A percentile compares a stretch with the other conserved stretches of the same genome.
phyloP scores from a whole-genome alignment of 768 basidiomycete genomes.

The Termitomyces sp. region DNA sequence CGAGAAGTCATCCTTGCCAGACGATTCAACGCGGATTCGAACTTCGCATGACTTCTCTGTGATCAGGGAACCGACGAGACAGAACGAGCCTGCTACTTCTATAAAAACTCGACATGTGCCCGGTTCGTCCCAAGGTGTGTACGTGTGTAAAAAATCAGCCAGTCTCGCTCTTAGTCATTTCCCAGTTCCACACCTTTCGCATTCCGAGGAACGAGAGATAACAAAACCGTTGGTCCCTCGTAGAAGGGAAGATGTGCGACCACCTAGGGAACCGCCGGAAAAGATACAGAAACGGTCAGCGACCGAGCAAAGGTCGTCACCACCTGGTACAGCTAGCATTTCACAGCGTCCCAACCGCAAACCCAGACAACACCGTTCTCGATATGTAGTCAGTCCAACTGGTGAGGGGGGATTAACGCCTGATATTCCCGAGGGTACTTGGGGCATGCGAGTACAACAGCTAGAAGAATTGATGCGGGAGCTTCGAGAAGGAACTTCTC shows the following conservation, averaged over 20 bases:
- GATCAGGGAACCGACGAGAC: not conserved
- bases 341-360: not conserved
- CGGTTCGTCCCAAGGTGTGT: not conserved
- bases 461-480: conserved; percentile 2
- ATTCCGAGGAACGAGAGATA: not conserved
- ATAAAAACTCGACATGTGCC: not conserved
- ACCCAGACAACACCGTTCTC: not conserved
- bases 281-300: not conserved
- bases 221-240: not conserved
- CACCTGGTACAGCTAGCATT: not conserved
- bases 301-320: not conserved
- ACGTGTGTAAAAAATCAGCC: not conserved
- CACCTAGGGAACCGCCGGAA: too few species aligned
- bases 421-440: not conserved
- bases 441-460: conserved; percentile 2
- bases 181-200: not conserved
- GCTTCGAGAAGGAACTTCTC: not conserved
- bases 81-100: not conserved
- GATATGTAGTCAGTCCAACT: too few species aligned
- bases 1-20: not conserved
- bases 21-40: not conserved
- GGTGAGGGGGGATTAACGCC: not conserved
- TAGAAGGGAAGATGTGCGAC: not conserved
- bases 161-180: not conserved
- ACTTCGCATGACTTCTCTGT: not conserved